Base-by-base conservation (phyloP, 148 eudicot species). In the Vaccinium myrtillus region DNA sequence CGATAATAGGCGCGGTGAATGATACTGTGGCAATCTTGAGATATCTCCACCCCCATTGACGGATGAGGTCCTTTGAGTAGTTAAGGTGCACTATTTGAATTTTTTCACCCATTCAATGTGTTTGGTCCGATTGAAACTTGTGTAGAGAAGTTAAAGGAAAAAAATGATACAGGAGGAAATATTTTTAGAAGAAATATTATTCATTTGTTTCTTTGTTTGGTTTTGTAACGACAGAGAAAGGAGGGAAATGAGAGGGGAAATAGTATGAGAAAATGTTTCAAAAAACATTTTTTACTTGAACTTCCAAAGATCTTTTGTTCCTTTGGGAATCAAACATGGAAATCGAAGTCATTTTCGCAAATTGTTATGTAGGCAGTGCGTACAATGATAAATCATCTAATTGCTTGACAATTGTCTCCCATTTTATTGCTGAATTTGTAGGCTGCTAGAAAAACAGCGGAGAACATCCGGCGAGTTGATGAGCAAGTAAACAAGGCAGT, bases 371-470 rank as follows among this genome's bases (percentile, higher is more conserved):
- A 54, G 58, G 58, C 18, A 21, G 19, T 59, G 21, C 8, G 25
- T 32, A 32, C 36, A 32, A 1, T 84, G 36, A 32, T 32, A 32
- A 32, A 32, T 32, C 36, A 32, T 32, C 36, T 32, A 32, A 32
- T 32, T 32, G 23, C n/a, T 59, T 23, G 50, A 6, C 54, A 67
- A 54, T 54, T 32, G 21, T 16, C 19, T 23, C 11, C 59, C 8
- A 43, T 81, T 74, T 39, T 36, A 81, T 36, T n/a, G 30, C 43
- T 61, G 23, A 53, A 67, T 75, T 77, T 82, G 69, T 91, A 94
- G 98, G 94, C 93, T 83, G 95, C 96, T 79, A 92, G 98, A 84
- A 94, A 87, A 85, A 88, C 94, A 25, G 94, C 97, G 6, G 98
- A 94, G 84, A 94, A 85, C 83, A 78, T 92, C 51, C 88, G 89